Conservation (phyloP, 75 land plant genomes). For the Cryptomeria japonica region DNA sequence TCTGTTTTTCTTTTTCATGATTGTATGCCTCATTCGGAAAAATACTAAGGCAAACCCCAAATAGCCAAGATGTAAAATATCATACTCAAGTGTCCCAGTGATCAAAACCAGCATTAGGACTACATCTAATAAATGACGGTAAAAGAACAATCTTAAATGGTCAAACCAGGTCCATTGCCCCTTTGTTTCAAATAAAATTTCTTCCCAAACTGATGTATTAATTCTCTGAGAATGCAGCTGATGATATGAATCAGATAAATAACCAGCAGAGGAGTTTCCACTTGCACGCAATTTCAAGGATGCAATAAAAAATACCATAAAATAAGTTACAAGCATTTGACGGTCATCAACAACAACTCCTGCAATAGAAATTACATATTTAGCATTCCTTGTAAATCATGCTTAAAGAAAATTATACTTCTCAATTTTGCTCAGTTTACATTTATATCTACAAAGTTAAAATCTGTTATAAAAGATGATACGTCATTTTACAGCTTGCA, state of each 20-base stretch:
- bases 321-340: conserved; percentile 83
- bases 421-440: background rate
- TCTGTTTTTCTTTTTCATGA: conserved; percentile 77
- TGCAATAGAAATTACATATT: conserved; percentile 27
- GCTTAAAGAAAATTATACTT: background rate
- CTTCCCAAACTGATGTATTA: conserved; percentile 78
- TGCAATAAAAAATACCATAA: conserved; percentile 76
- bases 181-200: conserved; percentile 94
- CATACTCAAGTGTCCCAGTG: conserved; percentile 99
- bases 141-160: conserved; percentile 72
- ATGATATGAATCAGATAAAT: conserved; percentile 53
- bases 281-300: conserved; percentile 71
- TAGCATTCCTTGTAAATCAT: background rate
- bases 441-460: background rate
- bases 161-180: conserved; percentile 95
- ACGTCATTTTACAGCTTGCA: background rate
- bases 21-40: conserved; percentile 80
- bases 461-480: background rate
- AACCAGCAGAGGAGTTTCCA: conserved; percentile 53
- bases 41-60: conserved; percentile 93
- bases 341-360: conserved; percentile 89
- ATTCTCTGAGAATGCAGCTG: conserved; percentile 61
- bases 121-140: conserved; percentile 87
- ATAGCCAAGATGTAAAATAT: conserved; percentile 93
- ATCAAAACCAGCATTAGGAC: conserved; percentile 90